A percentile compares a stretch with the other conserved stretches of the same genome.
Conservation (phyloP, 305 asterid genomes). For the Fraxinus platypoda region DNA sequence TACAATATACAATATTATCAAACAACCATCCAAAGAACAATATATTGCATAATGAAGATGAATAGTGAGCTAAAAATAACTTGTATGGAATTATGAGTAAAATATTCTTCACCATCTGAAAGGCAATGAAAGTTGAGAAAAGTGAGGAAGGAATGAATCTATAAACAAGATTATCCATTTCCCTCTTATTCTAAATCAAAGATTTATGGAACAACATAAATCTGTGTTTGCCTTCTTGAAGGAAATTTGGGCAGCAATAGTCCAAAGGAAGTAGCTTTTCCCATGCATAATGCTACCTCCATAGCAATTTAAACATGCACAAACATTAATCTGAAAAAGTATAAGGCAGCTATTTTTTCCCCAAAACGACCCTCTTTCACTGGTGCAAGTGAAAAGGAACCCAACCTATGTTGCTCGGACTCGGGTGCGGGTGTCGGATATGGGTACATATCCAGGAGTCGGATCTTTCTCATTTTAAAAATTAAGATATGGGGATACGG, state of each 20-base stretch:
- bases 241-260: not conserved
- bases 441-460: too few species aligned
- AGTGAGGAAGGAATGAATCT: not conserved
- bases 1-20: not conserved
- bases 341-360: not conserved
- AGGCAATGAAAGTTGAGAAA: not conserved
- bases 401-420: too few species aligned
- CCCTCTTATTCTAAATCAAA: not conserved
- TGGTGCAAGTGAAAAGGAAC: not conserved
- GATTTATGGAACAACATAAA: not conserved
- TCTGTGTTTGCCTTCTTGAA: not conserved
- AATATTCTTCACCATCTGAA: not conserved
- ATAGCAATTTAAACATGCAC: not conserved
- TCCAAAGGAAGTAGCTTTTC: not conserved
- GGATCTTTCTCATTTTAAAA: too few species aligned
- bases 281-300: not conserved
- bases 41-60: not conserved
- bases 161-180: not conserved
- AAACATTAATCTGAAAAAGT: not conserved
- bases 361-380: not conserved
- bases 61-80: not conserved
- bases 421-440: too few species aligned
- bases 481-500: too few species aligned
- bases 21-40: conserved; percentile 14
- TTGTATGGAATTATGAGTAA: not conserved